phyloP scores from a whole-genome alignment of 2,329 filamentous ascomycete genomes.

The Botrytis pseudocinerea region DNA sequence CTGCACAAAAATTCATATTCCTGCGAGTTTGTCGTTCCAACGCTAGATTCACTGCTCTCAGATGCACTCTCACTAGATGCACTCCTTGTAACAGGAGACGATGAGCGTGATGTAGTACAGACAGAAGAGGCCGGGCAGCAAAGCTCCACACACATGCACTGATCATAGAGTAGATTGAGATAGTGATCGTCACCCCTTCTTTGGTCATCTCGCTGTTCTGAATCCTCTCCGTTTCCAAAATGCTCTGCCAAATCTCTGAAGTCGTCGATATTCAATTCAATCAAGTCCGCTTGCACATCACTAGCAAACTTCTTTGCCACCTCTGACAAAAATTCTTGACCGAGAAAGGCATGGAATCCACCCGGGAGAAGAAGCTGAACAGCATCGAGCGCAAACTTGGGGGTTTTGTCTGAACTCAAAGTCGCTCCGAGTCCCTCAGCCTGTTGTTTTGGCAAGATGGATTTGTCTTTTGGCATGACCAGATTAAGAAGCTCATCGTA shows the following conservation, averaged over 20 bases:
- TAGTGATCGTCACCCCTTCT: neutral
- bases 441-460: neutral
- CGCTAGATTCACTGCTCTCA: neutral
- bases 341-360: neutral
- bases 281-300: neutral
- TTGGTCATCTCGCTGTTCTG: neutral
- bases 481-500: neutral
- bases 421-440: neutral
- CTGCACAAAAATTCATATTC: neutral
- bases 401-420: neutral
- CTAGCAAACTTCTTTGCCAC: neutral
- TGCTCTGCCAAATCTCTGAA: slow-evolving; percentile 1
- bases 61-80: neutral
- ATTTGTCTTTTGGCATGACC: neutral
- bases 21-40: neutral
- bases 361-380: slow-evolving; percentile 1
- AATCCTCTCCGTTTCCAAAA: neutral
- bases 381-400: neutral
- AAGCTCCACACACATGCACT: neutral
- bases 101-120: neutral
- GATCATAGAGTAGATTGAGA: neutral
- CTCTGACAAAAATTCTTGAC: neutral
- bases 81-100: neutral
- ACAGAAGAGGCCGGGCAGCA: neutral
- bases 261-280: neutral